Evolutionary conservation across 257 asterid species (phyloP).

Genomic region (Salvia splendens): DNA sequence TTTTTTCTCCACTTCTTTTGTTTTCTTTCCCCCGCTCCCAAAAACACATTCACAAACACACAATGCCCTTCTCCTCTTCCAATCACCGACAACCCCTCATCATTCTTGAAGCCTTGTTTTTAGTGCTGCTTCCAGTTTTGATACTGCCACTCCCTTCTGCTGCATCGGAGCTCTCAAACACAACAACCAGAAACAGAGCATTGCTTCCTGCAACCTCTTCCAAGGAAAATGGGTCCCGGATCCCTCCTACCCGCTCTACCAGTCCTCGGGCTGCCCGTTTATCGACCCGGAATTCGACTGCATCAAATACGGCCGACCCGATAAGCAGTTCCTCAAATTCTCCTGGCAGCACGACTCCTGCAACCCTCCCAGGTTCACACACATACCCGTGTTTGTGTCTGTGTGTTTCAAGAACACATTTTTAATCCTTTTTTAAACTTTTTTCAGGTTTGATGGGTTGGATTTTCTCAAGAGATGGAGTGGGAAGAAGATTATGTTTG

Average conservation of each 20-base stretch:
- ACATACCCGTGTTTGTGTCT: background rate
- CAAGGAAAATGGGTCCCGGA: slow-evolving; percentile 64
- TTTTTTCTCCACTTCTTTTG: slow-evolving; percentile 21
- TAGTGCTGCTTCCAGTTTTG: slow-evolving; percentile 22
- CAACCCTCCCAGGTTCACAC: slow-evolving; percentile 53
- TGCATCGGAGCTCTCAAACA: background rate
- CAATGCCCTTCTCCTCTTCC: slow-evolving; percentile 28
- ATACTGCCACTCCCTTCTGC: background rate
- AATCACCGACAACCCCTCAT: background rate
- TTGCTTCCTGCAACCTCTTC: slow-evolving; percentile 55
- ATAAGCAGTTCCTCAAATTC: slow-evolving; percentile 55
- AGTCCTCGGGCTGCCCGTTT: slow-evolving; percentile 58
- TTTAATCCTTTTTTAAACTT: background rate
- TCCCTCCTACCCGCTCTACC: slow-evolving; percentile 52
- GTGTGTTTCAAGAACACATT: background rate
- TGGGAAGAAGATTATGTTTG: slow-evolving; percentile 79
- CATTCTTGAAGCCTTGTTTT: slow-evolving; percentile 18
- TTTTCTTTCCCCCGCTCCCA: slow-evolving; percentile 2
- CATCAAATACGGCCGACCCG: slow-evolving; percentile 65
- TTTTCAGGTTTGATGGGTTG: slow-evolving; percentile 58
- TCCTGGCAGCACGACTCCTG: slow-evolving; percentile 70
- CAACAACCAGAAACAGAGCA: slow-evolving; percentile 22
- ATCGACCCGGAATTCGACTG: slow-evolving; percentile 73
- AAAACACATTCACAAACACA: background rate
- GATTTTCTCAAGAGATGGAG: slow-evolving; percentile 65